Evolutionary conservation across 352 stramenopile genomes (phyloP).

Genomic region (Pythium folliculosum): DNA sequence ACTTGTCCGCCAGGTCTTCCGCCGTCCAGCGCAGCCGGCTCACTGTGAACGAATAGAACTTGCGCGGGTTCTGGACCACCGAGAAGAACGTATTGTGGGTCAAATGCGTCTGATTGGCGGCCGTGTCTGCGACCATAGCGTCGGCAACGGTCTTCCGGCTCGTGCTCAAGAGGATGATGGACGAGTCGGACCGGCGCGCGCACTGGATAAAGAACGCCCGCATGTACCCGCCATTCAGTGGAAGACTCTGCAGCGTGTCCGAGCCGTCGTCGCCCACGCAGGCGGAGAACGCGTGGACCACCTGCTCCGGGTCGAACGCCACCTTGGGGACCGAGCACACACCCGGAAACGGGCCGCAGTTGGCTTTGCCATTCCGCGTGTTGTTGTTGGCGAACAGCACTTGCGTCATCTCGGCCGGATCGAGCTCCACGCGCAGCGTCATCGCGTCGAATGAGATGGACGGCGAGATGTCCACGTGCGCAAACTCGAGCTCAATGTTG

Average conservation of each 20-base stretch:
- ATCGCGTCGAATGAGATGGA: not conserved
- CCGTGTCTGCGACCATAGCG: not conserved
- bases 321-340: not conserved
- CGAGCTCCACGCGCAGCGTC: not conserved
- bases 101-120: not conserved
- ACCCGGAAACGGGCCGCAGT: not conserved
- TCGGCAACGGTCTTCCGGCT: not conserved
- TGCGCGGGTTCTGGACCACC: not conserved
- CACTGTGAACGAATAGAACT: not conserved
- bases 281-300: not conserved
- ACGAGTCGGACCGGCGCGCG: not conserved
- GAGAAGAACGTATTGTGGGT: not conserved
- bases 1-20: conserved; percentile 1
- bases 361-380: not conserved
- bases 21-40: not conserved
- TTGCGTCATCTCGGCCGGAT: not conserved
- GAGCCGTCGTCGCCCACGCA: not conserved
- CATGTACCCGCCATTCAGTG: not conserved
- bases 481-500: not conserved
- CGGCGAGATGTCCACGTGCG: not conserved
- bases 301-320: not conserved
- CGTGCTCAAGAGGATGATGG: not conserved
- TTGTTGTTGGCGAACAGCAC: not conserved
- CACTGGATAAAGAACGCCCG: not conserved
- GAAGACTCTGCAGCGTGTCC: not conserved